These are phyloP conservation scores for Calonectria naviculata DNA, from an alignment of 2,329 filamentous ascomycete genomes.

Conservation along the genomic window DNA sequence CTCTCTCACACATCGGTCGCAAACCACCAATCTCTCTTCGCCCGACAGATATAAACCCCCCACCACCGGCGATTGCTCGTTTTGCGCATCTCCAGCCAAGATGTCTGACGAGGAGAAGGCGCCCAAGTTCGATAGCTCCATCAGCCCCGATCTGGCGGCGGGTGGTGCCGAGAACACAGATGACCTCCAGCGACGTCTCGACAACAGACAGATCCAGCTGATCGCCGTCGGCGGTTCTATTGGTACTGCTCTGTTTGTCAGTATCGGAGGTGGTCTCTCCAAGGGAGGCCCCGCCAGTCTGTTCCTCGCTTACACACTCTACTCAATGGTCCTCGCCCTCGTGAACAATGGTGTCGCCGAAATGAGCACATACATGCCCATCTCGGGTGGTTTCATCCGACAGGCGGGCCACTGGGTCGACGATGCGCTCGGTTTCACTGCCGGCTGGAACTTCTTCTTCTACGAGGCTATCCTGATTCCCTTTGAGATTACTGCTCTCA, in stretches of 20 bases:
- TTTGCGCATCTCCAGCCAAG: background rate
- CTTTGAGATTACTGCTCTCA: slow-evolving; percentile 56
- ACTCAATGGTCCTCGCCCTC: slow-evolving; percentile 65
- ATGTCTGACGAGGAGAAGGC: slow-evolving; percentile 41
- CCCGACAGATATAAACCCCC: background rate
- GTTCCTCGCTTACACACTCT: slow-evolving; percentile 68
- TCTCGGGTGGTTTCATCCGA: slow-evolving; percentile 72
- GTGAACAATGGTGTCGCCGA: slow-evolving; percentile 76
- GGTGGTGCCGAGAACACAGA: slow-evolving; percentile 46
- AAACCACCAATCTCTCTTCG: slow-evolving; percentile 1
- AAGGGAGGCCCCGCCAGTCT: slow-evolving; percentile 60
- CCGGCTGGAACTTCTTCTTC: slow-evolving; percentile 58
- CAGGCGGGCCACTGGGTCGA: slow-evolving; percentile 74
- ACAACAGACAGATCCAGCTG: slow-evolving; percentile 67
- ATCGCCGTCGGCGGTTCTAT: slow-evolving; percentile 70
- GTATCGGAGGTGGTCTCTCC: slow-evolving; percentile 66
- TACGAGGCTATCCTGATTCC: slow-evolving; percentile 56
- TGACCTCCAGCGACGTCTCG: slow-evolving; percentile 58
- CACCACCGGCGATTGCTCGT: background rate
- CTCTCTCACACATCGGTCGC: background rate
- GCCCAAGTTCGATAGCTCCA: slow-evolving; percentile 39
- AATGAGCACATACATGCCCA: slow-evolving; percentile 72
- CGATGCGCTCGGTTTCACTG: slow-evolving; percentile 70
- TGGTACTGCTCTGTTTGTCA: slow-evolving; percentile 69
- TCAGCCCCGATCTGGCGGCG: slow-evolving; percentile 38